Evolutionary conservation across 208 protist genomes (phyloP).

Genomic region (Plasmodiophora brassicae): DNA sequence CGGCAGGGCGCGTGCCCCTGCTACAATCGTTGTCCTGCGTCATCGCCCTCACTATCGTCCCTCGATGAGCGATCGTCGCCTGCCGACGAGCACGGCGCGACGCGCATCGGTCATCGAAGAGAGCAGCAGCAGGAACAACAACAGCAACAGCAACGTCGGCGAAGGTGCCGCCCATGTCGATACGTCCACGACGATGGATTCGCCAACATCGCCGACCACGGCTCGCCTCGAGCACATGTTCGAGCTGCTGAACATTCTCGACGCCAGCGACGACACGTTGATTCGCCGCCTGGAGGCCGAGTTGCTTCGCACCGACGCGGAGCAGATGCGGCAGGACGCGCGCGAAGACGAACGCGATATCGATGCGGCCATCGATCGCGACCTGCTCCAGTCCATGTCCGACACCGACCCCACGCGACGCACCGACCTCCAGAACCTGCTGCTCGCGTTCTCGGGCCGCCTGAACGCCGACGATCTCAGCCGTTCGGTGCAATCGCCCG

Average conservation of each 20-base stretch:
- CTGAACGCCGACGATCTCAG: background rate
- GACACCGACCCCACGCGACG: background rate
- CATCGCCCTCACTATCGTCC: too few species aligned
- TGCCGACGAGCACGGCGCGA: too few species aligned
- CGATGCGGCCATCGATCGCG: background rate
- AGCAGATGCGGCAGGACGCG: background rate
- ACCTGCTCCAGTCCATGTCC: background rate
- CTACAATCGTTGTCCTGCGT: too few species aligned
- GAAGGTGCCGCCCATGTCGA: too few species aligned
- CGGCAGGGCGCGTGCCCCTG: too few species aligned
- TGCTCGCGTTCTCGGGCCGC: background rate
- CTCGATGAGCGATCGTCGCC: too few species aligned
- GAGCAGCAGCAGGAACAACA: too few species aligned
- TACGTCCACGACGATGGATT: too few species aligned
- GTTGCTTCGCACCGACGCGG: background rate
- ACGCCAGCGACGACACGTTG: background rate
- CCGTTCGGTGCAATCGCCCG: too few species aligned
- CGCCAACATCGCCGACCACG: too few species aligned
- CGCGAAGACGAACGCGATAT: background rate
- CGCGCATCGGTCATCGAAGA: too few species aligned
- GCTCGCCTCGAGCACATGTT: constrained; percentile 1
- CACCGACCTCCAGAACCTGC: background rate
- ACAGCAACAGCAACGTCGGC: too few species aligned
- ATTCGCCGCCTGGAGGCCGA: background rate
- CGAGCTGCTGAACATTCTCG: background rate